A percentile compares a stretch with the other conserved stretches of the same genome.
These are phyloP conservation scores for Fusarium sp. DNA, from an alignment of 2,329 filamentous ascomycete genomes.

Conservation along the genomic window DNA sequence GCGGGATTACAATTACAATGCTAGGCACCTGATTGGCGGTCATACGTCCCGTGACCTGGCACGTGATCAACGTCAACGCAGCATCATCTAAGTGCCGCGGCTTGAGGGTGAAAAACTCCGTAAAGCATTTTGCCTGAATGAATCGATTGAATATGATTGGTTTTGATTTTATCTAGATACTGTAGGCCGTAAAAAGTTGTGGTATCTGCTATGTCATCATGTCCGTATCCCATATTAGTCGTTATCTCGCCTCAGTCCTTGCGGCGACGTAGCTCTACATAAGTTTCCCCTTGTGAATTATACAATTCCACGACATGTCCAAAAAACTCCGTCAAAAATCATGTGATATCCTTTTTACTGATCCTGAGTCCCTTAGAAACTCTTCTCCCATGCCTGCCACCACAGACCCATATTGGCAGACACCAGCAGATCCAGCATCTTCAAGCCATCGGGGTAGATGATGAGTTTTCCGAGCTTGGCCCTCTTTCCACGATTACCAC, in stretches of 20 bases:
- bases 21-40: constrained; percentile 52
- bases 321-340: constrained; percentile 30
- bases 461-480: constrained; percentile 96
- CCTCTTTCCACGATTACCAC: constrained; percentile 84
- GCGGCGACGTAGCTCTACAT: constrained; percentile 28
- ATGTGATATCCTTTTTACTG: constrained; percentile 2
- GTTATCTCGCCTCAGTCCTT: constrained; percentile 36
- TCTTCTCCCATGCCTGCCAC: constrained; percentile 86
- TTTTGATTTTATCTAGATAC: not conserved
- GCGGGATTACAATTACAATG: constrained; percentile 59
- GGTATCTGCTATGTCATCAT: constrained; percentile 24
- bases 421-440: constrained; percentile 94
- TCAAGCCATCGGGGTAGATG: constrained; percentile 86
- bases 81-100: constrained; percentile 2
- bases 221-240: constrained; percentile 26
- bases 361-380: constrained; percentile 47
- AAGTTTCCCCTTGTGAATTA: constrained; percentile 16
- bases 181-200: not conserved
- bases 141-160: not conserved
- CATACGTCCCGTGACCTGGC: constrained; percentile 39
- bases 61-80: constrained; percentile 44
- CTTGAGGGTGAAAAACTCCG: not conserved
- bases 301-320: constrained; percentile 10
- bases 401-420: constrained; percentile 92
- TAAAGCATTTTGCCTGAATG: not conserved